Percentiles rank a stretch among this genome's conserved stretches.
These are phyloP conservation scores for Prunus mume DNA, from an alignment of 306 rosid genomes.

Conservation along the genomic window DNA sequence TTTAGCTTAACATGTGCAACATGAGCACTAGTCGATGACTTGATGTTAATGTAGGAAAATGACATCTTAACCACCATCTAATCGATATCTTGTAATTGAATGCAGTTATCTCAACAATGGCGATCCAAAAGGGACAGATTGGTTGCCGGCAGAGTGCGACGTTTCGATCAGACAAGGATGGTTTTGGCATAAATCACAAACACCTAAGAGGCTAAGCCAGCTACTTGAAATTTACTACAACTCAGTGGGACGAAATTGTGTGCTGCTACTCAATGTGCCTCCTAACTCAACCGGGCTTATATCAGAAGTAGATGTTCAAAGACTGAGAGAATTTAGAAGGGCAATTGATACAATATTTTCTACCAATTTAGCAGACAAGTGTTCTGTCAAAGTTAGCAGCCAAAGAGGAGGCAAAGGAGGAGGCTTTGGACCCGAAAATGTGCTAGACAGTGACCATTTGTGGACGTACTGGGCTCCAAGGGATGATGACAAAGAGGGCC, in stretches of 20 bases:
- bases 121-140: constrained; percentile 64
- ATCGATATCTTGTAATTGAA: neutral
- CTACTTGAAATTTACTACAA: constrained; percentile 76
- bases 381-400: constrained; percentile 58
- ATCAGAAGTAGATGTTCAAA: constrained; percentile 47
- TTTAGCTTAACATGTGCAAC: neutral
- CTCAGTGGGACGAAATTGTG: constrained; percentile 81
- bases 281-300: constrained; percentile 75
- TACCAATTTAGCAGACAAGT: constrained; percentile 50
- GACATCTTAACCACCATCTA: neutral
- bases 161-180: constrained; percentile 75
- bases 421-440: constrained; percentile 70
- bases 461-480: constrained; percentile 87
- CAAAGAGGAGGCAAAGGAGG: constrained; percentile 57
- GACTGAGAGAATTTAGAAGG: constrained; percentile 55
- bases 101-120: constrained; percentile 68
- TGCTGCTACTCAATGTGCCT: constrained; percentile 80
- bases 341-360: constrained; percentile 65
- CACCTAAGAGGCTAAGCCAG: constrained; percentile 67
- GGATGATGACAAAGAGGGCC: constrained; percentile 36
- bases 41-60: neutral
- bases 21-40: neutral
- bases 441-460: constrained; percentile 70
- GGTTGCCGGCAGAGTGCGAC: constrained; percentile 92
- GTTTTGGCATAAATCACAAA: constrained; percentile 91